A percentile compares a stretch with the other conserved stretches of the same genome.
Evolutionary conservation across 371 early-diverging fungal genomes (phyloP).

Genomic region (Zychaea mexicana): DNA sequence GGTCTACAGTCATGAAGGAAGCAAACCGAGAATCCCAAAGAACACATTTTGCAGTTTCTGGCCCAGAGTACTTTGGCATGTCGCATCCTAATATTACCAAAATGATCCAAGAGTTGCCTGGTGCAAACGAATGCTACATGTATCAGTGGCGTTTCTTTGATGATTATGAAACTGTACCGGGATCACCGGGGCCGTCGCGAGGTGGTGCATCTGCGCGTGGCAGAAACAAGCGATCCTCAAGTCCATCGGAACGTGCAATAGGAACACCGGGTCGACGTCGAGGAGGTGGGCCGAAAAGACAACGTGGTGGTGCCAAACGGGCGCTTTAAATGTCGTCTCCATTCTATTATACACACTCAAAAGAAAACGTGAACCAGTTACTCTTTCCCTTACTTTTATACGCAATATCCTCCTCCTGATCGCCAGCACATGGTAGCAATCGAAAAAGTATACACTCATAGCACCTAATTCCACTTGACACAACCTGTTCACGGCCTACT

Average conservation of each 20-base stretch:
- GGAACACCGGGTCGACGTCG: background rate
- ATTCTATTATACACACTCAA: no score
- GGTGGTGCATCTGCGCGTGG: background rate
- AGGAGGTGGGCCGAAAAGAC: conserved; percentile 6
- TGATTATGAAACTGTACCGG: conserved; percentile 1
- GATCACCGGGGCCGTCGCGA: conserved; percentile 2
- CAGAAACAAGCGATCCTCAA: conserved; percentile 1
- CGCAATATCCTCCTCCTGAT: no score
- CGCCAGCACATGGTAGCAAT: no score
- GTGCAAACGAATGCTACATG: conserved; percentile 67
- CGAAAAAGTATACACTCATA: no score
- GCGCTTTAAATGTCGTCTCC: background rate
- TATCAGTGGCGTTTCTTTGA: conserved; percentile 59
- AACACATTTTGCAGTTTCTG: conserved; percentile 79
- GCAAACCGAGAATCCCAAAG: conserved; percentile 71
- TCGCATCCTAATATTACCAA: conserved; percentile 84
- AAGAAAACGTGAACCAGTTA: background rate
- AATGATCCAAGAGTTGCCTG: conserved; percentile 87
- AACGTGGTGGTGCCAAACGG: background rate
- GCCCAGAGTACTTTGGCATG: conserved; percentile 92
- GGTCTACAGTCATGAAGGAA: conserved; percentile 80
- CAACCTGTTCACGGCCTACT: no score
- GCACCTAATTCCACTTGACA: no score
- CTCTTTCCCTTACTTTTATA: background rate
- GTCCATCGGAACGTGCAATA: background rate